phyloP scores from a whole-genome alignment of 306 rosid species.

The Oemleria cerasiformis region DNA sequence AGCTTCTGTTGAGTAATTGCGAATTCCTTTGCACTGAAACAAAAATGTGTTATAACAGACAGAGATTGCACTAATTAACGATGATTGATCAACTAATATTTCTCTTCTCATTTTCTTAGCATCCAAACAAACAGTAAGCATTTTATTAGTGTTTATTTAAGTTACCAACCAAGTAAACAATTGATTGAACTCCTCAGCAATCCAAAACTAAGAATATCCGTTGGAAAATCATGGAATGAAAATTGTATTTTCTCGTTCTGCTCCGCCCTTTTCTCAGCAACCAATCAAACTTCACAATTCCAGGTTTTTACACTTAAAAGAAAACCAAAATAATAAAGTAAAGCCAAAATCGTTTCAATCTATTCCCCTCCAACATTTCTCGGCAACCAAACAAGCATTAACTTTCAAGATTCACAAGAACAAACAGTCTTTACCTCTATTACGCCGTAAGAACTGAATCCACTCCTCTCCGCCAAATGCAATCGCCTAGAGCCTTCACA shows the following conservation, averaged over 20 bases:
- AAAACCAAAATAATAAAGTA: constrained; percentile 2
- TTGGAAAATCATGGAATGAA: background rate
- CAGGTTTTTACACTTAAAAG: background rate
- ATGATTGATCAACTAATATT: background rate
- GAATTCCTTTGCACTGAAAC: background rate
- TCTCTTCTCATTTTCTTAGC: background rate
- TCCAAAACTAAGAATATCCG: background rate
- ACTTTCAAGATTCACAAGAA: background rate
- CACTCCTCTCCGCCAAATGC: background rate
- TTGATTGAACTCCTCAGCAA: background rate
- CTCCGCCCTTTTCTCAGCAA: background rate
- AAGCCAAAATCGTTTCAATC: background rate
- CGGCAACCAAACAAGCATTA: constrained; percentile 6
- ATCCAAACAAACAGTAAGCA: background rate
- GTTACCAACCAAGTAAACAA: background rate
- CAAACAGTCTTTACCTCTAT: constrained; percentile 3
- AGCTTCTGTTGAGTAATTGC: background rate
- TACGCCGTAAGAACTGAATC: background rate
- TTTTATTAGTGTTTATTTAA: background rate
- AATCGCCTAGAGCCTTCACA: background rate
- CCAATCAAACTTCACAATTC: background rate
- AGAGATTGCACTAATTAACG: background rate
- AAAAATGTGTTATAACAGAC: background rate
- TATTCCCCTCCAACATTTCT: background rate
- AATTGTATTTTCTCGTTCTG: background rate